Evolutionary conservation across 2,329 filamentous ascomycete genomes (phyloP).

Genomic region (Phaeosphaeriaceae sp.): DNA sequence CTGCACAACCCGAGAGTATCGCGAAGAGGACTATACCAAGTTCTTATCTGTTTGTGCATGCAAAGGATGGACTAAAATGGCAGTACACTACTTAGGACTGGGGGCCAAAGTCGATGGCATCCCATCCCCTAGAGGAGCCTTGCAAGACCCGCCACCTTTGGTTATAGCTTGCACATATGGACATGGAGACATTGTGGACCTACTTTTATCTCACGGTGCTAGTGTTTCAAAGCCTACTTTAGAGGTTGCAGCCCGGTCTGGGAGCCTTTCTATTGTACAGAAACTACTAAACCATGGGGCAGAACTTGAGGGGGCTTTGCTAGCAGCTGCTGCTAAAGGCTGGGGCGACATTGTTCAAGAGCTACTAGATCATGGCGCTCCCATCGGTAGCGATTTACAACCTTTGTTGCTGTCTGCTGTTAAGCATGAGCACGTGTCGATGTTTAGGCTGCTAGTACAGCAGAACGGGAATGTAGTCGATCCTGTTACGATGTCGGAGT

Average conservation of each 20-base stretch:
- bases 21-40: too few relatives aligned
- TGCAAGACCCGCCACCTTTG: neutral
- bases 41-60: too few relatives aligned
- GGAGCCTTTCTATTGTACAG: neutral
- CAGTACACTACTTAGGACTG: too few relatives aligned
- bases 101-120: too few relatives aligned
- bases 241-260: neutral
- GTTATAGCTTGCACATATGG: neutral
- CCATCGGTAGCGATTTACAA: neutral
- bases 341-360: neutral
- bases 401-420: neutral
- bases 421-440: neutral
- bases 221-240: neutral
- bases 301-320: neutral
- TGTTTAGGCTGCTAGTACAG: neutral
- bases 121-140: too few relatives aligned
- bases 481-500: neutral
- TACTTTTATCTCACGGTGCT: neutral
- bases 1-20: too few relatives aligned
- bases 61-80: too few relatives aligned
- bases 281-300: neutral
- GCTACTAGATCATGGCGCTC: neutral
- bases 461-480: neutral
- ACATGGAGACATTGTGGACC: neutral
- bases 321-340: neutral